A percentile compares a stretch with the other conserved stretches of the same genome.
Conservation (phyloP, 2,329 filamentous ascomycete genomes). For the Diaporthe ampelina region DNA sequence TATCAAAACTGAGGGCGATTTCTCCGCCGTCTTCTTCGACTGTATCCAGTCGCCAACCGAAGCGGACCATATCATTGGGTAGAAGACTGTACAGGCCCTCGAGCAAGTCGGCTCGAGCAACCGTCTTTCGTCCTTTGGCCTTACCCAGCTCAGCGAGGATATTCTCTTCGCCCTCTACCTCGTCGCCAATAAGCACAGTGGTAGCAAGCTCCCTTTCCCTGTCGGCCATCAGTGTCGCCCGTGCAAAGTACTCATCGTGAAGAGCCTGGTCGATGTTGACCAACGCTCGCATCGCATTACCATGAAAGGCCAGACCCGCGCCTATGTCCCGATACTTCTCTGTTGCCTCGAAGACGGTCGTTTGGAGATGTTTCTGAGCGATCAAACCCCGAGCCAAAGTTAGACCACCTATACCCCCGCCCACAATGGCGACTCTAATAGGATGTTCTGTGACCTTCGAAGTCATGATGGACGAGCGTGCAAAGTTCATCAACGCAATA, state of each 20-base stretch:
- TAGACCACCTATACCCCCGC: constrained; percentile 13
- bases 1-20: background rate
- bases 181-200: constrained; percentile 49
- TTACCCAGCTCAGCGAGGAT: constrained; percentile 52
- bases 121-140: constrained; percentile 51
- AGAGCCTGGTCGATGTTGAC: constrained; percentile 25
- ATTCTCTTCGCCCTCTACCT: constrained; percentile 52
- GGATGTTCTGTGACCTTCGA: background rate
- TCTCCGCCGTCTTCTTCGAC: constrained; percentile 11
- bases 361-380: constrained; percentile 2
- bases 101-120: constrained; percentile 51
- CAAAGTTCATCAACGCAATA: too few species aligned
- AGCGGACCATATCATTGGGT: constrained; percentile 44
- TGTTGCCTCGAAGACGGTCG: constrained; percentile 1
- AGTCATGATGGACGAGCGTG: background rate
- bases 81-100: constrained; percentile 49
- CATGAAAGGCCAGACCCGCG: constrained; percentile 55
- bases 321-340: constrained; percentile 49
- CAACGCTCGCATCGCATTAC: constrained; percentile 54
- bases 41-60: constrained; percentile 40
- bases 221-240: constrained; percentile 15
- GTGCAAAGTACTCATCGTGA: constrained; percentile 17
- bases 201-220: constrained; percentile 15
- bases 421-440: constrained; percentile 9
- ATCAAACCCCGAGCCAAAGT: constrained; percentile 8